Base-by-base conservation (phyloP, 2,329 filamentous ascomycete genomes). In the Paramyrothecium roridum region DNA sequence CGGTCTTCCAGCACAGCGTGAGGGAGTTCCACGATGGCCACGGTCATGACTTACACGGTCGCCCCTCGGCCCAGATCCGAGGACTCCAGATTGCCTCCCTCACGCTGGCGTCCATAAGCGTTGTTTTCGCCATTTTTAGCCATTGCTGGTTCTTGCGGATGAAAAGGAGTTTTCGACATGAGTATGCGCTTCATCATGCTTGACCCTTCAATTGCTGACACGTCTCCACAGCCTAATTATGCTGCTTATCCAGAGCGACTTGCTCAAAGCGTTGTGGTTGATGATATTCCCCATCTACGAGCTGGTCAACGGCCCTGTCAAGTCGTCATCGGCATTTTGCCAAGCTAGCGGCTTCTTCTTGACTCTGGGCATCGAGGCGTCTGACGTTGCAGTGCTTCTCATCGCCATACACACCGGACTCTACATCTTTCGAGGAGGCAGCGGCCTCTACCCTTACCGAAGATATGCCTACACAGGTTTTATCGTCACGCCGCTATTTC, bases 321-420 rank as follows among this genome's bases (percentile, higher is more conserved):
- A 62, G 11, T 82, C 80, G 23, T 60, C 69, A 1, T 82, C 82
- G 3, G 67, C 70, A 1, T 86, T 89, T 59, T 91, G 88, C 66
- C 86, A 91, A 70, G 75, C 81, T 47, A 85, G 80, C 61, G 89
- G 88, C 1, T 91, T 89, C 71, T 80, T 89, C 57, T 76, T 90
- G 33, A 75, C 85, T 4, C 70, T 85, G 51, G 84, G 84, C n/a
- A 83, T 88, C 55, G 86, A 90, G 67, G 83, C 85, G 30, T 85
- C 84, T 74, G 89, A 93, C 64, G 78, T 88, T 54, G 83, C 88
- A 11, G 85, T 91, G 17, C 76, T 91, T 16, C 78, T 90, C 55
- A 90, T 93, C 63, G 86, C 89, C 19, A 66, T 91, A 10, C 90
- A 93, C 66, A 88, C 87, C 51, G 84, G 83, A 3, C 72, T 91